A percentile compares a stretch with the other conserved stretches of the same genome.
These are phyloP conservation scores for Letharia columbiana DNA, from an alignment of 495 filamentous ascomycete genomes.

Conservation along the genomic window DNA sequence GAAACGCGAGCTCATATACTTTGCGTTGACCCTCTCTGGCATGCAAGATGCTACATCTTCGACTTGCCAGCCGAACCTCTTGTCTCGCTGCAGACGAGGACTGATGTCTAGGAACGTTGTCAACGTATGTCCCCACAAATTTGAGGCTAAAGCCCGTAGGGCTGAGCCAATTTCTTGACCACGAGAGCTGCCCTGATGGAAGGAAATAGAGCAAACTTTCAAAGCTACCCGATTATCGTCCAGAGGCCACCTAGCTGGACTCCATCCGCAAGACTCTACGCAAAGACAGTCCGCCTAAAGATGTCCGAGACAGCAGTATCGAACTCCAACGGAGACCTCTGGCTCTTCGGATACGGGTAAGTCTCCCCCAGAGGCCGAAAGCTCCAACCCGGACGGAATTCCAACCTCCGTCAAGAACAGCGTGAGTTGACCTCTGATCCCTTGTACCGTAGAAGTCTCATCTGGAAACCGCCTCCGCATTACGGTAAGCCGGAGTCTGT, in stretches of 20 bases:
- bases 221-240: background rate
- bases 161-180: background rate
- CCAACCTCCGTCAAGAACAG: background rate
- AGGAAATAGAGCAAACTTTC: background rate
- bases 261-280: background rate
- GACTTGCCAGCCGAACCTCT: background rate
- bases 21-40: background rate
- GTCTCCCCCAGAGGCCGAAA: conserved; percentile 20
- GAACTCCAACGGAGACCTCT: conserved; percentile 50
- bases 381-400: too few species aligned
- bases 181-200: background rate
- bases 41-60: background rate
- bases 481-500: conserved; percentile 55
- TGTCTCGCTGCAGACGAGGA: background rate
- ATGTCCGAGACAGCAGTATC: background rate
- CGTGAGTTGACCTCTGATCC: background rate
- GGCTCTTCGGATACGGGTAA: conserved; percentile 90
- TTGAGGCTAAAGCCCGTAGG: background rate
- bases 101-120: background rate
- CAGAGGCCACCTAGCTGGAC: background rate
- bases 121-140: background rate
- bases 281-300: background rate
- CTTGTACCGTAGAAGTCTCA: conserved; percentile 60
- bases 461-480: conserved; percentile 97
- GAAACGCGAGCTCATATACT: background rate